A percentile compares a stretch with the other conserved stretches of the same genome.
phyloP scores from a whole-genome alignment of 1,284 basidiomycete species.

The Malassezia dermatis region DNA sequence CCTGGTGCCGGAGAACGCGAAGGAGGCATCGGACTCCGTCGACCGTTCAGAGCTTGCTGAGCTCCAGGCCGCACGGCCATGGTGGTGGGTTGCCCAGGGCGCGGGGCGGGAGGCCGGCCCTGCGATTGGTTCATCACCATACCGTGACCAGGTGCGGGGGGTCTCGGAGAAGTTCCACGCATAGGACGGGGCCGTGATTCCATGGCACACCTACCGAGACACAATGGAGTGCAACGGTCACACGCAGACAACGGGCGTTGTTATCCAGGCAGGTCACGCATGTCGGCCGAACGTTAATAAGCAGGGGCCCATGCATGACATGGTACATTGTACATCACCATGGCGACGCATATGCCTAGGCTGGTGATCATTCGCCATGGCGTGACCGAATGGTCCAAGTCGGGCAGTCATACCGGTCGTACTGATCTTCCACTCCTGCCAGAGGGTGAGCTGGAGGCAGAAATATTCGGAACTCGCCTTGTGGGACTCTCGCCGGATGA shows the following conservation, averaged over 20 bases:
- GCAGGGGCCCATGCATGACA: neutral
- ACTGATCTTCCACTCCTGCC: conserved; percentile 38
- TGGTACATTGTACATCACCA: neutral
- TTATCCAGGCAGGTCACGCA: neutral
- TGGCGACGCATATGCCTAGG: conserved; percentile 29
- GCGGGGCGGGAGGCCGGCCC: neutral
- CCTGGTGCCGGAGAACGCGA: conserved; percentile 4
- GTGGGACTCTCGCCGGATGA: conserved; percentile 29
- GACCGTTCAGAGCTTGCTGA: neutral
- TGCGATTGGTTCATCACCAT: neutral
- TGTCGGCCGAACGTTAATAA: conserved; percentile 1
- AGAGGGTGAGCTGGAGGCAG: conserved; percentile 38
- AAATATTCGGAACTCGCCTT: conserved; percentile 30
- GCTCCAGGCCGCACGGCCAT: neutral
- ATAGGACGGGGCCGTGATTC: conserved; percentile 12
- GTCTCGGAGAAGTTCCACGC: conserved; percentile 16
- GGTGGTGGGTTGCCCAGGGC: neutral
- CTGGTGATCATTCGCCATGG: conserved; percentile 44
- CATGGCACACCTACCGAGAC: conserved; percentile 7
- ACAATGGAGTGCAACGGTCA: neutral
- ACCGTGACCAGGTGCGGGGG: conserved; percentile 1
- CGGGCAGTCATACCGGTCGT: conserved; percentile 42
- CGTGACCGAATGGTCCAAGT: conserved; percentile 45
- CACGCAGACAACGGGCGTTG: neutral
- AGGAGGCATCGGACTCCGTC: conserved; percentile 13